Evolutionary conservation across 768 basidiomycete genomes (phyloP).

Genomic region (Pleurotus tuoliensis): DNA sequence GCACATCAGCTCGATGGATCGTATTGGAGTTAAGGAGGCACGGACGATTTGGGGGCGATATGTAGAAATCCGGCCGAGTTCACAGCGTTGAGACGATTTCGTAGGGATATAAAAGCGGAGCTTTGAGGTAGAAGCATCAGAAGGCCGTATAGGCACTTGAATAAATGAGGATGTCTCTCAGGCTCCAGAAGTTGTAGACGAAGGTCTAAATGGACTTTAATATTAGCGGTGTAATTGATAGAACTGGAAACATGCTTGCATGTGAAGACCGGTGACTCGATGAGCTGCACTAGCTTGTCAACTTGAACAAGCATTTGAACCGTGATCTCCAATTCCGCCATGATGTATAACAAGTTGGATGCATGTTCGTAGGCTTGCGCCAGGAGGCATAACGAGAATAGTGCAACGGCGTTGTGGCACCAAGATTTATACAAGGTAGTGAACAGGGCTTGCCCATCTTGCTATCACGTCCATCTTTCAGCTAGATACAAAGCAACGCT

Average conservation of each 20-base stretch:
- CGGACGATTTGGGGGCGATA: constrained; percentile 82
- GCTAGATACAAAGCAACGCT: background rate
- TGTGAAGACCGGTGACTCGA: constrained; percentile 98
- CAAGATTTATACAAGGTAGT: constrained; percentile 93
- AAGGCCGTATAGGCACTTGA: constrained; percentile 96
- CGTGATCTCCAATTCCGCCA: constrained; percentile 98
- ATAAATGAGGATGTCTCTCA: constrained; percentile 92
- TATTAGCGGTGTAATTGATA: background rate
- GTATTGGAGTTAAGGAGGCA: constrained; percentile 5
- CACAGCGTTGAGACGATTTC: constrained; percentile 92
- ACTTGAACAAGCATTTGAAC: constrained; percentile 93
- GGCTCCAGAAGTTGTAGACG: constrained; percentile 95
- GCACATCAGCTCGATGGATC: background rate
- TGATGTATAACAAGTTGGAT: constrained; percentile 91
- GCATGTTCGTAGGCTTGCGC: constrained; percentile 99
- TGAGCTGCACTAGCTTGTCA: constrained; percentile 95
- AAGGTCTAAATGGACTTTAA: constrained; percentile 44
- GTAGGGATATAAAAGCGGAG: constrained; percentile 89
- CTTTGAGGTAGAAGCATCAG: constrained; percentile 98
- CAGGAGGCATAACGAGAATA: constrained; percentile 91
- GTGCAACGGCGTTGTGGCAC: constrained; percentile 98
- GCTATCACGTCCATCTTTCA: constrained; percentile 32
- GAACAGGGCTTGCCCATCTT: constrained; percentile 96
- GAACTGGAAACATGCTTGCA: constrained; percentile 47
- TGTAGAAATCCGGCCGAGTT: constrained; percentile 94